A percentile compares a stretch with the other conserved stretches of the same genome.
These are phyloP conservation scores for Globisporangium echinulatum DNA, from an alignment of 352 stramenopile genomes.

Conservation along the genomic window DNA sequence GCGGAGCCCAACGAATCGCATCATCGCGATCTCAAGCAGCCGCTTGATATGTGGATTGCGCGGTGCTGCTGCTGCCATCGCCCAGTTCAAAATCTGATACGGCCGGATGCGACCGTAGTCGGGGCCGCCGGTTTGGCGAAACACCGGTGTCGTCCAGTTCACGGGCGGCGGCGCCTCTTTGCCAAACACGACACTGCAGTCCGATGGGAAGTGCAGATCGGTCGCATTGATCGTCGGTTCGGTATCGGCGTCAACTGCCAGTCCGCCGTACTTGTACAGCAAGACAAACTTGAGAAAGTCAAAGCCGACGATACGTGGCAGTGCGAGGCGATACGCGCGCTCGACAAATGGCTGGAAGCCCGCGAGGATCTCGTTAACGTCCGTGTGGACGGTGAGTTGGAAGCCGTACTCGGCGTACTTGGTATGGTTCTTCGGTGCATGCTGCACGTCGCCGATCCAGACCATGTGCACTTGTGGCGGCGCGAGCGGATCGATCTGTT, in stretches of 20 bases:
- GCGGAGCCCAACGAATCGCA: constrained; percentile 11
- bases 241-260: constrained; percentile 13
- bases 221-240: not conserved
- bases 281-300: constrained; percentile 17
- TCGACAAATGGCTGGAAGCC: constrained; percentile 13
- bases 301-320: constrained; percentile 10
- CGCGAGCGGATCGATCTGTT: not conserved
- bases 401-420: constrained; percentile 5
- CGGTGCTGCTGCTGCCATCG: constrained; percentile 4
- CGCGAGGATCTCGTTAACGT: constrained; percentile 7
- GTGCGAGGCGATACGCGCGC: constrained; percentile 6
- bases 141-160: constrained; percentile 1
- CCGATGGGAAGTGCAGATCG: not conserved
- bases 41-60: constrained; percentile 11
- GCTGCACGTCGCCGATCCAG: constrained; percentile 12
- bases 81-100: constrained; percentile 16
- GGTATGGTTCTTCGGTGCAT: not conserved
- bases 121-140: not conserved
- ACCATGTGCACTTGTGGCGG: constrained; percentile 12
- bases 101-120: constrained; percentile 8
- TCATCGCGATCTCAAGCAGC: constrained; percentile 5
- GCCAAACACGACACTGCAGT: constrained; percentile 11
- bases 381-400: constrained; percentile 10
- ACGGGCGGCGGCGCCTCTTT: constrained; percentile 7
- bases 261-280: constrained; percentile 15